Conservation (phyloP, 192 early-diverging fungal genomes). For the Coemansia sp. region DNA sequence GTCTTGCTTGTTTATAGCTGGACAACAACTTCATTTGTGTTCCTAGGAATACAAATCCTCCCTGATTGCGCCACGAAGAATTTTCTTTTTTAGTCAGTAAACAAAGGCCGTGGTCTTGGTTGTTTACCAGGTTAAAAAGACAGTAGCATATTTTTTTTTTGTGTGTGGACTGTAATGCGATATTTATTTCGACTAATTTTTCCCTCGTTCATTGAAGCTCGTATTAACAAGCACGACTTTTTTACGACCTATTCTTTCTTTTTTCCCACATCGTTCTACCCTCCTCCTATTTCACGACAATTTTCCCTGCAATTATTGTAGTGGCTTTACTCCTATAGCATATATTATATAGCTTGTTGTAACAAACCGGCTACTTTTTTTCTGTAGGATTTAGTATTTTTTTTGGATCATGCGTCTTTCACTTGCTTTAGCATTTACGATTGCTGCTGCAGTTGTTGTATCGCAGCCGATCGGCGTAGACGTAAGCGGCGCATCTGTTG, state of each 20-base stretch:
- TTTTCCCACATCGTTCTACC: too few species aligned
- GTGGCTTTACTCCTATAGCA: too few species aligned
- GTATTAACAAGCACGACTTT: background rate
- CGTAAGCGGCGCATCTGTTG: background rate
- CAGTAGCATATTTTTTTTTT: too few species aligned
- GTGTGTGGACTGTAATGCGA: too few species aligned
- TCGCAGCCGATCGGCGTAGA: slow-evolving; percentile 4
- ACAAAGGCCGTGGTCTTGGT: background rate
- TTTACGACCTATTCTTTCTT: slow-evolving; percentile 1
- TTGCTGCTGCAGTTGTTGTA: slow-evolving; percentile 11
- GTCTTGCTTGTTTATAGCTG: background rate
- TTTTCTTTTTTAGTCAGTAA: background rate
- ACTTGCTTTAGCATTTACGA: slow-evolving; percentile 15
- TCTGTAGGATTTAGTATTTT: background rate
- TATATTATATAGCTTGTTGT: too few species aligned
- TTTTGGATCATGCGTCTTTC: slow-evolving; percentile 16
- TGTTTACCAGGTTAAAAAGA: too few species aligned
- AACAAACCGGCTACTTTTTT: too few species aligned
- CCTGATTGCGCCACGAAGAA: slow-evolving; percentile 5
- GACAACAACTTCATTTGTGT: background rate
- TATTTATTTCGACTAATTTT: background rate
- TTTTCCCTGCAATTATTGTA: background rate
- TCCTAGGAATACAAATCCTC: background rate
- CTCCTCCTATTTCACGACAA: slow-evolving; percentile 1
- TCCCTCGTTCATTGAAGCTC: background rate